phyloP scores from a whole-genome alignment of 192 early-diverging fungal genomes.

The Coemansia sp. region DNA sequence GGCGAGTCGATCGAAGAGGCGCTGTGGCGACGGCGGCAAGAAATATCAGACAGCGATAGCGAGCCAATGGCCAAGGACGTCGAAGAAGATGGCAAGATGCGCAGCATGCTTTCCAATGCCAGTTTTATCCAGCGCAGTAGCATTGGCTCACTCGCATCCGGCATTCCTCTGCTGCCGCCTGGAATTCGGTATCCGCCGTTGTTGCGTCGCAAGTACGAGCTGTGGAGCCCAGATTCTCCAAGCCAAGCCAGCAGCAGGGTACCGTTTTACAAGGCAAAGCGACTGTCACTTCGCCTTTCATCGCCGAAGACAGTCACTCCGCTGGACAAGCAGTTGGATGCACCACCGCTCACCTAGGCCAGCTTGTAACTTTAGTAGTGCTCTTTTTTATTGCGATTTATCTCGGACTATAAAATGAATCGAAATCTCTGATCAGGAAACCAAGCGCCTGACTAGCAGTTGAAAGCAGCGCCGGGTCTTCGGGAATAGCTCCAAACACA shows the following conservation, averaged over 20 bases:
- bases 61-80: constrained; percentile 29
- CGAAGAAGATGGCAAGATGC: constrained; percentile 57
- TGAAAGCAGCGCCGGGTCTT: constrained; percentile 26
- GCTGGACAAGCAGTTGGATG: not conserved
- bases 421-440: constrained; percentile 41
- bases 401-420: constrained; percentile 15
- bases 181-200: constrained; percentile 33
- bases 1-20: constrained; percentile 50
- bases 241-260: constrained; percentile 8
- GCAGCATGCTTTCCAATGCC: constrained; percentile 39
- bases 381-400: not conserved
- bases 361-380: not conserved
- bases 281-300: constrained; percentile 31
- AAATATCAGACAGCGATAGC: constrained; percentile 28
- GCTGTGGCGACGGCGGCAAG: constrained; percentile 45
- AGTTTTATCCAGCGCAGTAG: constrained; percentile 25
- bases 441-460: constrained; percentile 51
- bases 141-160: constrained; percentile 13
- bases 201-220: constrained; percentile 31
- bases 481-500: constrained; percentile 39
- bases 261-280: constrained; percentile 35
- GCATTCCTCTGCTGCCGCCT: constrained; percentile 20
- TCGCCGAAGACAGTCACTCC: not conserved
- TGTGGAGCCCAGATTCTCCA: constrained; percentile 33
- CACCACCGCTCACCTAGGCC: not conserved